Evolutionary conservation across 495 filamentous ascomycete genomes (phyloP).

Genomic region (Neurospora africana): DNA sequence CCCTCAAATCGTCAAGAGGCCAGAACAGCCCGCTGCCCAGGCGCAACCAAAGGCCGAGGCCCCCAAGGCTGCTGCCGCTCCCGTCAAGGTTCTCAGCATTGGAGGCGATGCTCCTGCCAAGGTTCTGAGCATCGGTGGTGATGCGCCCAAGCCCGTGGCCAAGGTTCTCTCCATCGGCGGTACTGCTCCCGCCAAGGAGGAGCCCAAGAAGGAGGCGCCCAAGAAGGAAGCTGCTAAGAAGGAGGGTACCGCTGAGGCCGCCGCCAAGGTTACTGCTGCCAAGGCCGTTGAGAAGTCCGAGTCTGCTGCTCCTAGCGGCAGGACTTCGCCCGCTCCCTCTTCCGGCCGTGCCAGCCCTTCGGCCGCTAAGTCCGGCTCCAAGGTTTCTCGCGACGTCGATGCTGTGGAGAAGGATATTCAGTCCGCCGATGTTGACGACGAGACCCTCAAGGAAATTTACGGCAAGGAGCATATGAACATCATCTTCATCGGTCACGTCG

Average conservation of each 20-base stretch:
- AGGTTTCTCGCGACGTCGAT: slow-evolving; percentile 57
- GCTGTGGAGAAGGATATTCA: slow-evolving; percentile 74
- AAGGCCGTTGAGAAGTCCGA: slow-evolving; percentile 82
- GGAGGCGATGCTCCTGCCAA: slow-evolving; percentile 27
- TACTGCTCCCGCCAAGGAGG: slow-evolving; percentile 27
- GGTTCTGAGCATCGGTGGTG: slow-evolving; percentile 41
- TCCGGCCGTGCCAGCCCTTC: slow-evolving; percentile 69
- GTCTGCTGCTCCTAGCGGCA: slow-evolving; percentile 60
- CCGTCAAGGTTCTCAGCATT: slow-evolving; percentile 49
- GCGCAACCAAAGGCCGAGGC: slow-evolving; percentile 25
- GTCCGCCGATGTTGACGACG: slow-evolving; percentile 79
- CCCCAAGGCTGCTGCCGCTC: slow-evolving; percentile 30
- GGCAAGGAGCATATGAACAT: slow-evolving; percentile 98
- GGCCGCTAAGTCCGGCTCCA: slow-evolving; percentile 39
- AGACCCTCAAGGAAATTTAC: slow-evolving; percentile 87
- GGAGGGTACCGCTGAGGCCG: slow-evolving; percentile 42
- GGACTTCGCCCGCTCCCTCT: slow-evolving; percentile 63
- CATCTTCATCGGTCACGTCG: slow-evolving; percentile 97
- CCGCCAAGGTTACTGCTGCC: slow-evolving; percentile 44
- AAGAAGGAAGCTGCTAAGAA: slow-evolving; percentile 29
- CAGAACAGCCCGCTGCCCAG: slow-evolving; percentile 33
- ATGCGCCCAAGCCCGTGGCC: slow-evolving; percentile 39
- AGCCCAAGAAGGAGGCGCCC: slow-evolving; percentile 21
- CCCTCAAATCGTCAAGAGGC: slow-evolving; percentile 61
- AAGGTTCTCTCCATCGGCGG: slow-evolving; percentile 62